Evolutionary conservation across 805 yeast genomes (phyloP), one percentile per base, ranked within the genome.

Genomic region (Candida ponderosae): DNA sequence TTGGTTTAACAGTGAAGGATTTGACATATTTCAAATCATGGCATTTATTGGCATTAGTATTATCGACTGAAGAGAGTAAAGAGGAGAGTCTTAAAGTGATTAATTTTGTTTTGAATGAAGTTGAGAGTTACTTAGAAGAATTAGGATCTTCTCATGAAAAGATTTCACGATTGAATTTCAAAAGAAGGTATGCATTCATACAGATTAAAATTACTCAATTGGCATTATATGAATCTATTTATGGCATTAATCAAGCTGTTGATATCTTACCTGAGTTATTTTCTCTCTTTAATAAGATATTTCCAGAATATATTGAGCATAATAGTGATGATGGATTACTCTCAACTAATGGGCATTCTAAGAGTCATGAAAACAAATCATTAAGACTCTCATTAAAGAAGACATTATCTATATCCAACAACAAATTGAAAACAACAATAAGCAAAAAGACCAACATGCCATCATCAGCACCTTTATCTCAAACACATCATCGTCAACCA

Each of bases 121-220:
- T 75, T 64, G 28, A 64, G 54, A 58, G 58, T 15, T 46, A 41
- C 17, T 17, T 46, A 8, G 36, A 35, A 11, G 32, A 47, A 23
- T 44, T 35, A 18, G 46, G 39, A 5, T 33, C 45, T 29, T 48
- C 32, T 24, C 40, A 6, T 15, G 46, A 24, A 34, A 34, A 40
- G 42, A 24, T 14, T 39, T 18, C 30, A 38, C 2, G 29, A 45
- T 23, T 18, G 50, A 14, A 27, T 40, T 13, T 34, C 13, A 24
- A 35, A 15, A 40, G 60, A 28, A 60, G 71, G 48, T 62, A 71
- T 60, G 77, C 70, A 40, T 69, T 78, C 39, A 52, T 79, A 36
- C 84, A 85, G 52, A 66, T 87, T 53, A 83, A 83, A 47, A 66
- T 83, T 58, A 81, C 95, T 0, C 85, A 81, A 48, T 60, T 87